A percentile compares a stretch with the other conserved stretches of the same genome.
Conservation (phyloP, 2,329 filamentous ascomycete species). For the Bimuria novae-zelandiae region DNA sequence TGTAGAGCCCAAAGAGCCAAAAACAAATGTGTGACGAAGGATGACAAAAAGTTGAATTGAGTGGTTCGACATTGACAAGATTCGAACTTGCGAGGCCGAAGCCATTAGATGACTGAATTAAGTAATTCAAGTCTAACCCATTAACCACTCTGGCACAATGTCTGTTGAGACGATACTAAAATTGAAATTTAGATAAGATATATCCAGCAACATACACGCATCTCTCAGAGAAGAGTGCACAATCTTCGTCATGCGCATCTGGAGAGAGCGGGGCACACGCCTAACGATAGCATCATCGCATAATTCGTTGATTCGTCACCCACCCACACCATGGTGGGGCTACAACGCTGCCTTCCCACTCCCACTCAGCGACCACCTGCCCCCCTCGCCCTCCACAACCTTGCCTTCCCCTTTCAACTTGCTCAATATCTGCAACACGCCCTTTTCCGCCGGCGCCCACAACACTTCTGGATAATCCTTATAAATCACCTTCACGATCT, state of each 20-base stretch:
- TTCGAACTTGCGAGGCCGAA: constrained; percentile 49
- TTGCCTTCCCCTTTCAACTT: constrained; percentile 79
- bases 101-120: constrained; percentile 48
- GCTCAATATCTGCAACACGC: constrained; percentile 75
- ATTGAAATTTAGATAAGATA: too few relatives aligned
- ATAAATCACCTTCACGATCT: constrained; percentile 89
- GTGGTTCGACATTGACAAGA: constrained; percentile 35
- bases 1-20: too few relatives aligned
- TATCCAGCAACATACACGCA: too few relatives aligned
- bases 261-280: not conserved
- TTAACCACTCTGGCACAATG: constrained; percentile 49
- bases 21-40: not conserved
- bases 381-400: constrained; percentile 51
- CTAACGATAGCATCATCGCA: not conserved
- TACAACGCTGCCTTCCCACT: constrained; percentile 41
- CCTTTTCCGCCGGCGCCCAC: constrained; percentile 74
- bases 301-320: constrained; percentile 6
- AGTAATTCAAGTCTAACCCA: constrained; percentile 49
- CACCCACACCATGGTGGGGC: constrained; percentile 18
- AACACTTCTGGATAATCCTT: constrained; percentile 75
- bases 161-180: constrained; percentile 16
- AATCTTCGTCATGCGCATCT: too few relatives aligned
- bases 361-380: constrained; percentile 41
- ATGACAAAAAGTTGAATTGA: not conserved
- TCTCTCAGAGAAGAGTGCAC: too few relatives aligned